phyloP scores from a whole-genome alignment of 306 rosid genomes.

The Medicago truncatula region MtrunA17r5.0-ANR NC_053042.1:44981001-44981500 shows the following conservation, averaged over 20 bases:
- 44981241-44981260: neutral
- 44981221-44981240: too few relatives aligned
- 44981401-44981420: neutral
- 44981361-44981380: neutral
- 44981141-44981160: neutral
- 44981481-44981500: neutral
- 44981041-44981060: neutral
- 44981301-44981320: neutral
- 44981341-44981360: neutral
- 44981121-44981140: too few relatives aligned
- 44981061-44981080: neutral
- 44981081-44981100: neutral
- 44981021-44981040: neutral
- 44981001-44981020: neutral
- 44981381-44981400: neutral
- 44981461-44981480: neutral
- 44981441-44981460: neutral
- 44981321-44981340: neutral
- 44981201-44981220: too few relatives aligned
- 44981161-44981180: too few relatives aligned
- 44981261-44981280: neutral
- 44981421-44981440: neutral
- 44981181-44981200: neutral
- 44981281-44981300: neutral
- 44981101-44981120: neutral